Percentiles rank a stretch among this genome's conserved stretches.
Conservation (phyloP, 2,329 filamentous ascomycete species). For the Dactylella cylindrospora region DNA sequence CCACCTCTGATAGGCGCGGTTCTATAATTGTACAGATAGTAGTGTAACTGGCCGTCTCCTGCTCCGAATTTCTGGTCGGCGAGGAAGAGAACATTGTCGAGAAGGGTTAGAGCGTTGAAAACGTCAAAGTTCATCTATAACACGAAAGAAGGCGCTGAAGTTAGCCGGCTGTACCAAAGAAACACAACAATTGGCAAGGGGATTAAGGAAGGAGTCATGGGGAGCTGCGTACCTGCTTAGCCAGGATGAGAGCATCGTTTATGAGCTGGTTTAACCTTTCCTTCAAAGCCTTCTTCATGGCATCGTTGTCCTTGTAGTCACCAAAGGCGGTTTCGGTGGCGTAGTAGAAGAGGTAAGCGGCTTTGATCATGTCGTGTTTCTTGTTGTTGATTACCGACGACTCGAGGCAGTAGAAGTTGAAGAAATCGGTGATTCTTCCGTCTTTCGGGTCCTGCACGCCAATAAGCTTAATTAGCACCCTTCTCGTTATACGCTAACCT, state of each 20-base stretch:
- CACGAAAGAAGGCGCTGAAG: neutral
- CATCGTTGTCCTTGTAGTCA: constrained; percentile 36
- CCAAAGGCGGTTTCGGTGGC: constrained; percentile 75
- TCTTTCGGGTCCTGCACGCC: constrained; percentile 63
- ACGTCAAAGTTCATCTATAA: constrained; percentile 74
- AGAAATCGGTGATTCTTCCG: constrained; percentile 88
- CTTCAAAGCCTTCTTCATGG: constrained; percentile 64
- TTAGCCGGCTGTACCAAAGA: constrained; percentile 8
- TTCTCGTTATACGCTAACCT: no score
- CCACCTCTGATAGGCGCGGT: constrained; percentile 82
- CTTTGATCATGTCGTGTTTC: constrained; percentile 76
- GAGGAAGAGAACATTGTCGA: constrained; percentile 92
- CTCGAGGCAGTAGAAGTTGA: constrained; percentile 94
- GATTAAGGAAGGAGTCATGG: neutral
- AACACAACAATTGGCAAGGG: neutral
- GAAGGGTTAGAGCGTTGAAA: constrained; percentile 89
- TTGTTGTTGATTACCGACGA: constrained; percentile 83
- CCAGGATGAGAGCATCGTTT: constrained; percentile 81
- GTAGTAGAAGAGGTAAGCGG: constrained; percentile 97
- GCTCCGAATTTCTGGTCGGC: constrained; percentile 91
- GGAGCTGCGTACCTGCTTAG: constrained; percentile 64
- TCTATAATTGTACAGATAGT: constrained; percentile 96
- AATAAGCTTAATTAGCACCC: neutral
- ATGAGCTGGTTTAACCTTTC: constrained; percentile 77
- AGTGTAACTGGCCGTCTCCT: constrained; percentile 92